These are phyloP conservation scores for Tolypocladium guangdongense DNA, from an alignment of 2,329 filamentous ascomycete species.

Conservation along the genomic window DNA sequence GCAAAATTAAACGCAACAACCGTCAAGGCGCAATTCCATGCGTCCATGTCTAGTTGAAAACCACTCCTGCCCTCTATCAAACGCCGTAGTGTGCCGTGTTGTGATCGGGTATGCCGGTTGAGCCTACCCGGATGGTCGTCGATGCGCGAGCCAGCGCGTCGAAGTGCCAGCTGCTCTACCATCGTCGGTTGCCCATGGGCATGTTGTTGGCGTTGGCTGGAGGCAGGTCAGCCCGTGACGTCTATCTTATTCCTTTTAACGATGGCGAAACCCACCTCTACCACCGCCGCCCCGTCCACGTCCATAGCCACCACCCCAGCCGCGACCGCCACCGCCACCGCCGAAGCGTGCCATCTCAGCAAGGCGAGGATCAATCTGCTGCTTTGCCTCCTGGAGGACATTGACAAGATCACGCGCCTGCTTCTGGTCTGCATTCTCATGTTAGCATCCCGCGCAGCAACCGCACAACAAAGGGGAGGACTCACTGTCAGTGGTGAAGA, in stretches of 20 bases:
- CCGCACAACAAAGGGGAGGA: constrained; percentile 16
- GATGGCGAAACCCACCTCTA: constrained; percentile 35
- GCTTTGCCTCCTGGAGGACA: constrained; percentile 92
- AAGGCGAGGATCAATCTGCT: constrained; percentile 92
- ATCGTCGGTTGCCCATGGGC: constrained; percentile 38
- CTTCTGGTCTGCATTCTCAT: constrained; percentile 55
- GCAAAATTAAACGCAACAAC: constrained; percentile 3
- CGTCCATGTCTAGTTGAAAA: constrained; percentile 9
- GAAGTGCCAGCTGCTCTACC: constrained; percentile 25
- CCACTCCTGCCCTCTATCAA: constrained; percentile 19
- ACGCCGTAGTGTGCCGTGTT: constrained; percentile 16
- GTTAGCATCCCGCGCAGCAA: not conserved
- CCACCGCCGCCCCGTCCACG: constrained; percentile 46
- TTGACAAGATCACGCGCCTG: constrained; percentile 93
- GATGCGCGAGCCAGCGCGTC: not conserved
- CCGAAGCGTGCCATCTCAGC: constrained; percentile 92
- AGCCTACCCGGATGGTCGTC: not conserved
- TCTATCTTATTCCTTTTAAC: constrained; percentile 7
- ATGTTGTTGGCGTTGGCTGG: constrained; percentile 38
- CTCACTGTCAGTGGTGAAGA: constrained; percentile 99
- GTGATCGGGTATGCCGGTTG: constrained; percentile 1
- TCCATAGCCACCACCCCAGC: constrained; percentile 61
- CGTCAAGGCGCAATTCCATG: constrained; percentile 2
- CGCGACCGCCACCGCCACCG: constrained; percentile 67
- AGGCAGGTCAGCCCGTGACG: constrained; percentile 8